Evolutionary conservation across 495 filamentous ascomycete species (phyloP).

Genomic region (Chaetomium cochliodes): DNA sequence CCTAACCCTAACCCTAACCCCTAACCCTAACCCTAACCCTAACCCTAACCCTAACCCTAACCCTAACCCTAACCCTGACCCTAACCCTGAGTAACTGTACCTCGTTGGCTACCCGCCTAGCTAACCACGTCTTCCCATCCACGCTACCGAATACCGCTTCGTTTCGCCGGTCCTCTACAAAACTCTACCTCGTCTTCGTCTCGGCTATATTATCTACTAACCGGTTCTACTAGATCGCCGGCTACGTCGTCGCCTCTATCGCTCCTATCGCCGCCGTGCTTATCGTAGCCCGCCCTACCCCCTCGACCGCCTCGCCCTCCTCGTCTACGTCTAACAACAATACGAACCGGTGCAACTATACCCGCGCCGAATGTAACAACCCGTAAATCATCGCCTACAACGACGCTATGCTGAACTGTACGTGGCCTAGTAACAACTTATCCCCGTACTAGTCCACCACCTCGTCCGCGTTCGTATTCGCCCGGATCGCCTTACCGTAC

Average conservation of each 20-base stretch:
- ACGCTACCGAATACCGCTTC: neutral
- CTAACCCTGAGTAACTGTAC: neutral
- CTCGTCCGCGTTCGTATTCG: slow-evolving; percentile 3
- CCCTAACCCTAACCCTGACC: no score
- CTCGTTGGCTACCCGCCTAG: neutral
- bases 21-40: no score
- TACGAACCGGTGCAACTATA: neutral
- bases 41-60: no score
- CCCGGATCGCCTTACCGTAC: slow-evolving; percentile 9
- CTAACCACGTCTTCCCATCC: slow-evolving; percentile 3
- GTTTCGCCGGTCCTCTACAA: slow-evolving; percentile 7
- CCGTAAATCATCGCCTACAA: neutral
- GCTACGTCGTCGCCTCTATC: neutral
- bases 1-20: no score
- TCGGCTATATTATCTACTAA: slow-evolving; percentile 9
- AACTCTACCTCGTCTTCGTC: slow-evolving; percentile 9
- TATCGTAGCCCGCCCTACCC: neutral
- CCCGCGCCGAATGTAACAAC: slow-evolving; percentile 7
- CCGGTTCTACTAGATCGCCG: slow-evolving; percentile 6
- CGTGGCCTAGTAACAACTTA: neutral
- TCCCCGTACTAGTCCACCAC: slow-evolving; percentile 4
- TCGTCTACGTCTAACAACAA: slow-evolving; percentile 9
- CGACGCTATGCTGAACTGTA: slow-evolving; percentile 3
- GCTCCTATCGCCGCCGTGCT: neutral
- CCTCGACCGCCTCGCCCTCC: neutral